phyloP scores from a whole-genome alignment of 2,329 filamentous ascomycete species.

The Fusarium sp. region DNA sequence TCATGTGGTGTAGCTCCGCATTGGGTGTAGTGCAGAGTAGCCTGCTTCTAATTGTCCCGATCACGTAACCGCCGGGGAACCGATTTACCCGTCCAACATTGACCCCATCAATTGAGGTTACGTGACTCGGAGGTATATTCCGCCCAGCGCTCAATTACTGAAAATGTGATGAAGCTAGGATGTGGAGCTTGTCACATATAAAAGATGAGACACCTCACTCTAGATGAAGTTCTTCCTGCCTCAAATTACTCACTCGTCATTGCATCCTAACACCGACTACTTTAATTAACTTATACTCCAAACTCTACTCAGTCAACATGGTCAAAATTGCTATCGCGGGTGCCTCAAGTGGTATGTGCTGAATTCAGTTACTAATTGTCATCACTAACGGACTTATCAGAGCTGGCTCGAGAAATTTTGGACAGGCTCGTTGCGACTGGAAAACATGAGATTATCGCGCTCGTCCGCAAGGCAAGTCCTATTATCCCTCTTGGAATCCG shows the following conservation, averaged over 20 bases:
- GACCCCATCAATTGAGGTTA: neutral
- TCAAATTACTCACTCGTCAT: no score
- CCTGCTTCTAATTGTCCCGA: neutral
- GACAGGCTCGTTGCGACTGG: constrained; percentile 6
- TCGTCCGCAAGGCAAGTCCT: neutral
- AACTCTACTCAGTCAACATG: neutral
- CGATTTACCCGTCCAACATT: neutral
- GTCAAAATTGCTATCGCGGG: constrained; percentile 16
- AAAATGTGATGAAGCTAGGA: neutral
- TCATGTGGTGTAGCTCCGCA: neutral
- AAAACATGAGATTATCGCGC: neutral
- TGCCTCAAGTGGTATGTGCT: neutral
- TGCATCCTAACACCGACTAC: neutral
- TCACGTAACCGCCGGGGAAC: constrained; percentile 22
- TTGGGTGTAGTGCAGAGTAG: neutral
- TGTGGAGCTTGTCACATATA: neutral
- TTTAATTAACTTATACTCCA: neutral
- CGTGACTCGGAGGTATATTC: neutral
- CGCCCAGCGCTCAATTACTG: no score
- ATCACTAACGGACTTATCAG: neutral
- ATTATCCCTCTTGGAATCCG: accelerated
- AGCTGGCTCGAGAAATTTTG: constrained; percentile 10
- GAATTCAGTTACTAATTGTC: no score
- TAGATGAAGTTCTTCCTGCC: neutral
- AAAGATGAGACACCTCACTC: neutral